Evolutionary conservation across 1,139 yeast species (phyloP), one percentile per base, ranked within the genome.

Genomic region (Candida anutae): DNA sequence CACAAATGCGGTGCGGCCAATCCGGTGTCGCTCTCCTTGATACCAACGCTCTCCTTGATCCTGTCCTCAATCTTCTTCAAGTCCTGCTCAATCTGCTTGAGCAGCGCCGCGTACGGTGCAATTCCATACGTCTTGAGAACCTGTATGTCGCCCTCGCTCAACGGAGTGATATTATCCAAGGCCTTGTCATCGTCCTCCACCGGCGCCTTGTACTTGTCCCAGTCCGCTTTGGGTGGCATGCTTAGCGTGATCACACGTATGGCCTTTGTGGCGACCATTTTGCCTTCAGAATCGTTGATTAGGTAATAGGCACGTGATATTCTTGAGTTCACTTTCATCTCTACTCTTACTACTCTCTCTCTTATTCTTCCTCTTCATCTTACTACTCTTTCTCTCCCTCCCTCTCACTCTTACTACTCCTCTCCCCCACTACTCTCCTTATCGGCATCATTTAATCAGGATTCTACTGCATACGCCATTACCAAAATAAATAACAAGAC

Each of bases 141-240:
- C 57, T 88, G 96, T 48, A 93, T 93, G 56, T 90, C 99, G 27
- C 94, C 95, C 51, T 93, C 98, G 35, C 90, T 74, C 44, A 90
- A 71, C 6, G 98, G 98, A 15, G 74, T 75, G 40, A 84, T 79
- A 45, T 87, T 81, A 37, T 81, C 88, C 33, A 75, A 81, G 26
- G 60, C 57, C 29, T 55, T 58, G 24, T 74, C 74, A 33, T 62
- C 69, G 14, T 81, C 90, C 41, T 81, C 95, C 26, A 66, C 66
- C 13, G 95, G 94, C 27, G 93, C 80, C 53, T 78, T 79, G 59
- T 85, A 87, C 57, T 90, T 90, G 54, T 93, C 99, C 99, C 99
- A 90, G 55, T 90, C 94, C 31, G 81, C 82, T 60, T 81, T 82
- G 37, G 90, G 87, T 34, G 90, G 82, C 90, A 80, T 80, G 38